Evolutionary conservation across 495 filamentous ascomycete genomes (phyloP).

Genomic region (Ascobolus immersus): DNA sequence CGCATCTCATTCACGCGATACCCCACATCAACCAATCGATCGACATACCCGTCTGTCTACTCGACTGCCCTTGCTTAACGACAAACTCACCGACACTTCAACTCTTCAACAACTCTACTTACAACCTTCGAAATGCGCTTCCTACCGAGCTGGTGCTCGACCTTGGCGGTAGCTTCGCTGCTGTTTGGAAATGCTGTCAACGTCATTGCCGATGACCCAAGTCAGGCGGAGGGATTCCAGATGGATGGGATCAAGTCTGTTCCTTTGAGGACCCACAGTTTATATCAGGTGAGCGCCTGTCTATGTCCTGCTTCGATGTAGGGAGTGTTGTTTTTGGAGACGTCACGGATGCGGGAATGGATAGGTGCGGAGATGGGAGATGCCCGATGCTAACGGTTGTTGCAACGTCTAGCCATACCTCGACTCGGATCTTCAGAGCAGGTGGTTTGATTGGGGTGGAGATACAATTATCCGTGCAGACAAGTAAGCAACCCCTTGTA

Average conservation of each 20-base stretch:
- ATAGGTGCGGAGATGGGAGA: conserved; percentile 4
- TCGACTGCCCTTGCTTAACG: too few relatives aligned
- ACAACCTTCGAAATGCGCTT: conserved; percentile 4
- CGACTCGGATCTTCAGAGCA: conserved; percentile 92
- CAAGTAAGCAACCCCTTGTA: conserved; percentile 28
- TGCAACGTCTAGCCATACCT: conserved; percentile 52
- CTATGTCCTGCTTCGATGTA: conserved; percentile 7
- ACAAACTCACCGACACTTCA: too few relatives aligned
- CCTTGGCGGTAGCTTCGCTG: conserved; percentile 2
- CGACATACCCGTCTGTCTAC: too few relatives aligned
- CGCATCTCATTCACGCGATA: too few relatives aligned
- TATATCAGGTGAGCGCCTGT: conserved; percentile 31
- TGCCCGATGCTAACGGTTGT: conserved; percentile 4
- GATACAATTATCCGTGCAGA: conserved; percentile 85
- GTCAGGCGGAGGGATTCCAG: neutral
- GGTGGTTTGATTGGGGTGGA: conserved; percentile 98
- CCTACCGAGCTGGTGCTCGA: conserved; percentile 12
- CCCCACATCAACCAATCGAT: too few relatives aligned
- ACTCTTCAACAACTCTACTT: too few relatives aligned
- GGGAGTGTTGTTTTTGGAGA: conserved; percentile 2
- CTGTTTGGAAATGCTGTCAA: neutral
- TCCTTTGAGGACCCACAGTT: conserved; percentile 55
- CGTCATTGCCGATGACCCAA: neutral
- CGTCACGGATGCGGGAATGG: neutral
- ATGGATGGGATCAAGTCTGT: conserved; percentile 13